phyloP scores from a whole-genome alignment of 2,329 filamentous ascomycete genomes.

The Chaetomiaceae sp. region DNA sequence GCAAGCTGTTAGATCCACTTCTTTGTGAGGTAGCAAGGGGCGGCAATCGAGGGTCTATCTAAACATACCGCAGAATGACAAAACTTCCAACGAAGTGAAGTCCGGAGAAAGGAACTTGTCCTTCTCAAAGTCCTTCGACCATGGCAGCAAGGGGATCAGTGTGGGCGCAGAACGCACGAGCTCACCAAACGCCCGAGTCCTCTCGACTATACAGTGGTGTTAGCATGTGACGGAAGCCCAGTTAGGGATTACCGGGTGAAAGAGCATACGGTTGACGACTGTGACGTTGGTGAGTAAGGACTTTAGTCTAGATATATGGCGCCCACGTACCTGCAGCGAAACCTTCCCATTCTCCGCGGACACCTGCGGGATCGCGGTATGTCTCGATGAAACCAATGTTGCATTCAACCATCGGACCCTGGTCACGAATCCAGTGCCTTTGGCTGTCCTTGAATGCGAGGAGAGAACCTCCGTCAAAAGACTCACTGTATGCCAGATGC shows the following conservation, averaged over 20 bases:
- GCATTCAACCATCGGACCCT: conserved; percentile 72
- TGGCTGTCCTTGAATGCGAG: conserved; percentile 77
- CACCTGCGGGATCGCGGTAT: conserved; percentile 76
- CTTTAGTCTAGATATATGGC: background rate
- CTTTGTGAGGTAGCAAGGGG: too few relatives aligned
- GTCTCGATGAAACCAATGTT: conserved; percentile 85
- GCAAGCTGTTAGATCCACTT: background rate
- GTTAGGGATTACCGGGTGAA: background rate
- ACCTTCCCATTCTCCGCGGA: conserved; percentile 80
- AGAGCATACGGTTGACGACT: conserved; percentile 62
- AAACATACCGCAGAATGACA: conserved; percentile 62
- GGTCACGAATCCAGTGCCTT: conserved; percentile 76
- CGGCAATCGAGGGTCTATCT: background rate
- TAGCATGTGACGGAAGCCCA: conserved; percentile 2
- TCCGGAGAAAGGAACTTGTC: conserved; percentile 93
- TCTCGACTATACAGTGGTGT: conserved; percentile 53
- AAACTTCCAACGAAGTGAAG: conserved; percentile 89
- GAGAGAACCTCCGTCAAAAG: conserved; percentile 70
- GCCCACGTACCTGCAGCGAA: conserved; percentile 58
- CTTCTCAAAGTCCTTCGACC: conserved; percentile 87
- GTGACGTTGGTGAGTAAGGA: conserved; percentile 23
- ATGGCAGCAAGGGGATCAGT: conserved; percentile 86
- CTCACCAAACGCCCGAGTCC: conserved; percentile 80
- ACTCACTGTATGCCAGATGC: conserved; percentile 68
- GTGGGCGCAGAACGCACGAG: conserved; percentile 75